Evolutionary conservation across 2,329 filamentous ascomycete species (phyloP).

Genomic region (Aspergillus texensis): DNA sequence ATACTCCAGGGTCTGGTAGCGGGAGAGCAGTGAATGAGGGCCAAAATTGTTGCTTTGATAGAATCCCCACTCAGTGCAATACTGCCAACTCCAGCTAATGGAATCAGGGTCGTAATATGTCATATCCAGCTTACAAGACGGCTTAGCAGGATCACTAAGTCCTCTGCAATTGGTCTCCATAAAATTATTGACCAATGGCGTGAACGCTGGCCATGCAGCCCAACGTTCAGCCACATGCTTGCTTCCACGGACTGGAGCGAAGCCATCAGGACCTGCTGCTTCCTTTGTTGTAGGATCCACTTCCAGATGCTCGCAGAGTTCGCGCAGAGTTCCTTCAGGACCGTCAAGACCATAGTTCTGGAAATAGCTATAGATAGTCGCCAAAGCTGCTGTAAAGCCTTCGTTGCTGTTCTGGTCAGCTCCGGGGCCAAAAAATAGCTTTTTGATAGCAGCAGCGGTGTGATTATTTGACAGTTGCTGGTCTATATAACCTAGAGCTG

Average conservation of each 20-base stretch:
- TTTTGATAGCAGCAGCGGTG: conserved; percentile 47
- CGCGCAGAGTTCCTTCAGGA: conserved; percentile 34
- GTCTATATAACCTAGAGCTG: conserved; percentile 54
- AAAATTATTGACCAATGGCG: conserved; percentile 41
- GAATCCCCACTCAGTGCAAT: conserved; percentile 57
- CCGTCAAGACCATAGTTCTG: conserved; percentile 49
- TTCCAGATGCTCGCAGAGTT: conserved; percentile 53
- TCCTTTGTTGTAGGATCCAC: conserved; percentile 42
- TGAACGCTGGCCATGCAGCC: conserved; percentile 44
- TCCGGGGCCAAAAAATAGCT: conserved; percentile 51
- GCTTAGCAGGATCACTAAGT: conserved; percentile 21
- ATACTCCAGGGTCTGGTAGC: conserved; percentile 50
- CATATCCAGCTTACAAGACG: conserved; percentile 43
- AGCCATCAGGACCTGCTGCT: conserved; percentile 44
- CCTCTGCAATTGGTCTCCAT: conserved; percentile 46
- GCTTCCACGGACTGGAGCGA: conserved; percentile 44
- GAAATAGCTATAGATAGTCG: conserved; percentile 45
- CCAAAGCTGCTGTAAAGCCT: conserved; percentile 51
- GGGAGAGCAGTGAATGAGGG: conserved; percentile 50
- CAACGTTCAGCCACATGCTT: conserved; percentile 47
- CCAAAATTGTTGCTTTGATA: conserved; percentile 54
- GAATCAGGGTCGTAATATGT: conserved; percentile 36
- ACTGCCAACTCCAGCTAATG: conserved; percentile 56
- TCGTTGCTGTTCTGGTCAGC: conserved; percentile 51
- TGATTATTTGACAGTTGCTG: conserved; percentile 41